phyloP scores from a whole-genome alignment of 148 eudicot species.

The Selenicereus undatus region DNA sequence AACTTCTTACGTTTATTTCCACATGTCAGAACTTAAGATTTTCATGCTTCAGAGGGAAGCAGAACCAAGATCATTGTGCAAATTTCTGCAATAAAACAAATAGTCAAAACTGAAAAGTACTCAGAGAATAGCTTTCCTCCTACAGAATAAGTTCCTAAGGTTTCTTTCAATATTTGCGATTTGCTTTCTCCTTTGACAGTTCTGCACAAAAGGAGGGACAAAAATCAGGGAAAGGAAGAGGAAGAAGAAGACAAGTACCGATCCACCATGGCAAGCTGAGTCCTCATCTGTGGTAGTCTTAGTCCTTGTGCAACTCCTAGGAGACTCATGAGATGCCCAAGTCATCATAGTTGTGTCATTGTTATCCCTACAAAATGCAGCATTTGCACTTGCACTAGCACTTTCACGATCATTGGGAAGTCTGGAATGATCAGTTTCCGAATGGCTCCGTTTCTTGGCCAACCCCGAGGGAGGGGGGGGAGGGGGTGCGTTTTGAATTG shows the following conservation, averaged over 20 bases:
- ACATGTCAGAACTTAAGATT: neutral
- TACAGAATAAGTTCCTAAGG: neutral
- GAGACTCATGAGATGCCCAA: slow-evolving; percentile 60
- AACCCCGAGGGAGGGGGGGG: slow-evolving; percentile 24
- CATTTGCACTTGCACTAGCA: slow-evolving; percentile 52
- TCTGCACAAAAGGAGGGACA: neutral
- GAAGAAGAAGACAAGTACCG: slow-evolving; percentile 36
- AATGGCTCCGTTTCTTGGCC: slow-evolving; percentile 39
- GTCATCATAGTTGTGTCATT: slow-evolving; percentile 51
- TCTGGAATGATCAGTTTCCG: neutral
- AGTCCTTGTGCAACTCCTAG: slow-evolving; percentile 41
- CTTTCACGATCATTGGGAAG: slow-evolving; percentile 32
- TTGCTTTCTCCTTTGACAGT: neutral
- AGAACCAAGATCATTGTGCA: neutral
- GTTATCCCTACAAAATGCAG: slow-evolving; percentile 42
- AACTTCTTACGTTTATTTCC: neutral
- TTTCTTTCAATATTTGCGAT: slow-evolving; percentile 7
- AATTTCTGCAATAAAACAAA: neutral
- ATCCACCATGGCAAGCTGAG: slow-evolving; percentile 55
- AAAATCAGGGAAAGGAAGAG: neutral
- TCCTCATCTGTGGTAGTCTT: slow-evolving; percentile 58
- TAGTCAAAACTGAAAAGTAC: neutral
- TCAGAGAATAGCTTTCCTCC: neutral
- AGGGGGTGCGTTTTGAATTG: neutral
- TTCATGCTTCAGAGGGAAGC: too few relatives aligned